Conservation (phyloP, 805 yeast species). For the Hanseniaspora taiwanica region DNA sequence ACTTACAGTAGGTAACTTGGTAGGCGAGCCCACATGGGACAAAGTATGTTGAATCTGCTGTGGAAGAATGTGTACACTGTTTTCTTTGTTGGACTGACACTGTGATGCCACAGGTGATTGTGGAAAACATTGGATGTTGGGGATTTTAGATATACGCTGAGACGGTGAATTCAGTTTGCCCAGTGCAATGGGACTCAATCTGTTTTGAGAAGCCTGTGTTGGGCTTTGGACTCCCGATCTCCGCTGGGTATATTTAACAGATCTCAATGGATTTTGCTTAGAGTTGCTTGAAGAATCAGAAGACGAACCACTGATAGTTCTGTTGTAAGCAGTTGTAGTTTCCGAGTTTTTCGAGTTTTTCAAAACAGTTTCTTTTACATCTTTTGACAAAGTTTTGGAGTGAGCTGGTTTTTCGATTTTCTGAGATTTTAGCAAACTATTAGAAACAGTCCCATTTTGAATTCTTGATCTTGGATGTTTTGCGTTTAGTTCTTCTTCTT, state of each 20-base stretch:
- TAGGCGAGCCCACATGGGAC: background rate
- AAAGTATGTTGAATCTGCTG: background rate
- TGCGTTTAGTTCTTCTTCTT: slow-evolving; percentile 20
- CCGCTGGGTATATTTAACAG: background rate
- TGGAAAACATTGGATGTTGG: too few species aligned
- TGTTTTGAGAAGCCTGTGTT: background rate
- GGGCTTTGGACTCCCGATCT: background rate
- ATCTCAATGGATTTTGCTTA: background rate
- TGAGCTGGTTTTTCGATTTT: background rate
- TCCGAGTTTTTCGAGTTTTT: background rate
- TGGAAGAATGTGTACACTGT: background rate
- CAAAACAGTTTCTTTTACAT: background rate
- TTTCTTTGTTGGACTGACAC: background rate
- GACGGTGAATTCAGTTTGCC: background rate
- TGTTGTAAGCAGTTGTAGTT: background rate
- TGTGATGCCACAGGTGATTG: too few species aligned
- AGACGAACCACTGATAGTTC: background rate
- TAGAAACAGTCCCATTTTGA: background rate
- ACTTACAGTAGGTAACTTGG: background rate
- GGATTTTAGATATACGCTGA: too few species aligned
- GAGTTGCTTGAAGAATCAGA: background rate
- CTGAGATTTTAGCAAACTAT: background rate
- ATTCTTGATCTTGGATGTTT: slow-evolving; percentile 23
- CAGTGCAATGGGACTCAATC: background rate
- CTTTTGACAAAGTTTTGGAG: background rate